Percentiles rank a stretch among this genome's conserved stretches.
phyloP scores from a whole-genome alignment of 192 early-diverging fungal species.

The Chytriomyces hyalinus region DNA sequence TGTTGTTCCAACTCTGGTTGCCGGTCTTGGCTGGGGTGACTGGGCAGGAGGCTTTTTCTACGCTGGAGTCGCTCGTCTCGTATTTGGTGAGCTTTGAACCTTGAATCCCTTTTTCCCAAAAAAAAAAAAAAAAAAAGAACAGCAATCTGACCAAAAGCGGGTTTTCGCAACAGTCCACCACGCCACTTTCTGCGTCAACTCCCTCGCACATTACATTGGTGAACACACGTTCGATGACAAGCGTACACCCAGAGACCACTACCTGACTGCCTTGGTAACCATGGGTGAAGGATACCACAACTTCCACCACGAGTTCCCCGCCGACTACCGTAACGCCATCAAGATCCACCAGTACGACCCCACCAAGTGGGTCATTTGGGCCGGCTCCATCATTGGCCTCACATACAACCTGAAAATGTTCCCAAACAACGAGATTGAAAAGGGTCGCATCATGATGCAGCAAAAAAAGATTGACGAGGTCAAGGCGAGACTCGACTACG shows the following conservation, averaged over 20 bases:
- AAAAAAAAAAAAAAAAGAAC: slow-evolving; percentile 30
- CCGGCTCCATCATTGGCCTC: slow-evolving; percentile 46
- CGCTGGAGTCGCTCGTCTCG: slow-evolving; percentile 53
- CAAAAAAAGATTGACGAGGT: slow-evolving; percentile 72
- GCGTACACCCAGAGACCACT: slow-evolving; percentile 36
- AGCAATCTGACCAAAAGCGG: too few relatives aligned
- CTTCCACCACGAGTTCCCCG: slow-evolving; percentile 64
- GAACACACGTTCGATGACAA: slow-evolving; percentile 42
- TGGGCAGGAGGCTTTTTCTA: slow-evolving; percentile 62
- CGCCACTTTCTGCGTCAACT: slow-evolving; percentile 64
- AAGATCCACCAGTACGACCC: slow-evolving; percentile 58
- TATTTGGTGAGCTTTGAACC: slow-evolving; percentile 32
- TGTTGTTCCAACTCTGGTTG: slow-evolving; percentile 78
- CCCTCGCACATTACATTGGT: slow-evolving; percentile 58
- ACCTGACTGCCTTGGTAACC: slow-evolving; percentile 53
- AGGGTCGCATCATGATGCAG: slow-evolving; percentile 74
- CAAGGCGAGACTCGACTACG: slow-evolving; percentile 71
- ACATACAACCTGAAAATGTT: slow-evolving; percentile 56
- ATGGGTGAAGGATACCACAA: slow-evolving; percentile 67
- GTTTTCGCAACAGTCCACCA: slow-evolving; percentile 48
- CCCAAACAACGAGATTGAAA: slow-evolving; percentile 53
- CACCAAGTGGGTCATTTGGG: slow-evolving; percentile 61
- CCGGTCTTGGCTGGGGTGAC: slow-evolving; percentile 74
- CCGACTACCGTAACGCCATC: slow-evolving; percentile 64
- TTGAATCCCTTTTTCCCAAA: background rate